These are phyloP conservation scores for Chloranthus sessilifolius DNA, from an alignment of 164 flowering plant genomes.

Conservation along the genomic window DNA sequence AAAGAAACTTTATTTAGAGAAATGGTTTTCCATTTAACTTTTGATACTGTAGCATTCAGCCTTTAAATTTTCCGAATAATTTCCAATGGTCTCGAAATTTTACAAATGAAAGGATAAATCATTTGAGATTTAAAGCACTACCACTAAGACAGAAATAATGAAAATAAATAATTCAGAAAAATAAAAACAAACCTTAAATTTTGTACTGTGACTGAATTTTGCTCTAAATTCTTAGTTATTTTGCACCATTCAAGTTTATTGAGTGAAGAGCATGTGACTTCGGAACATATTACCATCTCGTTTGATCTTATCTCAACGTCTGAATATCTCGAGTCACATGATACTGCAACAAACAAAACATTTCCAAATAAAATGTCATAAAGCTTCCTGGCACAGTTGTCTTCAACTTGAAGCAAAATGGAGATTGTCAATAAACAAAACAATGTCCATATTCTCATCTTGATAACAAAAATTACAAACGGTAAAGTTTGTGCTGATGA, in stretches of 20 bases:
- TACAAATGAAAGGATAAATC: too few species aligned
- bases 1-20: too few species aligned
- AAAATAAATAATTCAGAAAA: not conserved
- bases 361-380: not conserved
- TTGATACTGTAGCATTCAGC: too few species aligned
- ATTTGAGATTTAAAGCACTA: too few species aligned
- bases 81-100: too few species aligned
- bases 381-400: not conserved
- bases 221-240: constrained; percentile 48
- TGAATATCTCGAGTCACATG: constrained; percentile 41
- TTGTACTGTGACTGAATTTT: constrained; percentile 42
- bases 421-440: too few species aligned
- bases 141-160: too few species aligned
- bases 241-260: constrained; percentile 70
- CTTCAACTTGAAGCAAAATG: too few species aligned
- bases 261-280: constrained; percentile 24
- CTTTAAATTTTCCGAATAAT: too few species aligned
- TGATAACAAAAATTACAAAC: not conserved
- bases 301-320: constrained; percentile 50
- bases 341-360: constrained; percentile 39
- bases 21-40: too few species aligned
- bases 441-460: not conserved
- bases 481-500: not conserved
- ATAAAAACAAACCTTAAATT: constrained; percentile 42
- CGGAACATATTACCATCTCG: constrained; percentile 49